A percentile compares a stretch with the other conserved stretches of the same genome.
phyloP scores from a whole-genome alignment of 2,329 filamentous ascomycete genomes.

The Colletotrichum eleusines region DNA sequence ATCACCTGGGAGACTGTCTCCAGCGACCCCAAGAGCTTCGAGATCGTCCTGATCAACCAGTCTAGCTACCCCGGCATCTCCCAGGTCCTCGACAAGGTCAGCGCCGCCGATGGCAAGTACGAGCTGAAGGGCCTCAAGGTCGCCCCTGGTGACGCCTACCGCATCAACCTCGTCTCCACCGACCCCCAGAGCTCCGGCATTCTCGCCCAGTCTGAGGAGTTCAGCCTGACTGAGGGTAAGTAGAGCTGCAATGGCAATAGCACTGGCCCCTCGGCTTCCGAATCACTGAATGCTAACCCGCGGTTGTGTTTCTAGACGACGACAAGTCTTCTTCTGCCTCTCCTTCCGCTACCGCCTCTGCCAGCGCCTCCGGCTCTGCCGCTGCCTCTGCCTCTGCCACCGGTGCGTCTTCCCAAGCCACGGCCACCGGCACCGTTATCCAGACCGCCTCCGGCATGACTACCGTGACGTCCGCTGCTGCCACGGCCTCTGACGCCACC shows the following conservation, averaged over 20 bases:
- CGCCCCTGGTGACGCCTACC: conserved; percentile 16
- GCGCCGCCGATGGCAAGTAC: conserved; percentile 40
- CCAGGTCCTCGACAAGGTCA: conserved; percentile 31
- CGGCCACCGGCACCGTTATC: conserved; percentile 23
- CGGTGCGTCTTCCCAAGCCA: conserved; percentile 16
- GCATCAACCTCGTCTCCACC: conserved; percentile 37
- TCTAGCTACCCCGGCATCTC: conserved; percentile 15
- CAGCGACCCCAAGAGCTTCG: conserved; percentile 31
- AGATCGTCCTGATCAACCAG: conserved; percentile 39
- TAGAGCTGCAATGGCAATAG: neutral
- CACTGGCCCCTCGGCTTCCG: too few species aligned
- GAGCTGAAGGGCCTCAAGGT: conserved; percentile 30
- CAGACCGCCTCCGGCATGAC: conserved; percentile 32
- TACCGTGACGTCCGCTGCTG: conserved; percentile 34
- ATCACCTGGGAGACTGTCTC: conserved; percentile 35
- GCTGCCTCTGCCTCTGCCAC: conserved; percentile 33
- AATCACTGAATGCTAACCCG: neutral
- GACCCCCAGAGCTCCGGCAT: conserved; percentile 36
- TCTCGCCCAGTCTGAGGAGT: conserved; percentile 37
- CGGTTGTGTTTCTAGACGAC: neutral
- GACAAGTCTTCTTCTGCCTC: conserved; percentile 18
- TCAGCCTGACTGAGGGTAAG: conserved; percentile 31
- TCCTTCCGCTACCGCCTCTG: conserved; percentile 22
- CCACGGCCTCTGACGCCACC: conserved; percentile 24
- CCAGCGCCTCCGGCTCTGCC: conserved; percentile 17